Percentiles rank a stretch among this genome's conserved stretches.
These are phyloP conservation scores for Exophiala bonariae DNA, from an alignment of 2,329 filamentous ascomycete genomes.

Conservation along the genomic window DNA sequence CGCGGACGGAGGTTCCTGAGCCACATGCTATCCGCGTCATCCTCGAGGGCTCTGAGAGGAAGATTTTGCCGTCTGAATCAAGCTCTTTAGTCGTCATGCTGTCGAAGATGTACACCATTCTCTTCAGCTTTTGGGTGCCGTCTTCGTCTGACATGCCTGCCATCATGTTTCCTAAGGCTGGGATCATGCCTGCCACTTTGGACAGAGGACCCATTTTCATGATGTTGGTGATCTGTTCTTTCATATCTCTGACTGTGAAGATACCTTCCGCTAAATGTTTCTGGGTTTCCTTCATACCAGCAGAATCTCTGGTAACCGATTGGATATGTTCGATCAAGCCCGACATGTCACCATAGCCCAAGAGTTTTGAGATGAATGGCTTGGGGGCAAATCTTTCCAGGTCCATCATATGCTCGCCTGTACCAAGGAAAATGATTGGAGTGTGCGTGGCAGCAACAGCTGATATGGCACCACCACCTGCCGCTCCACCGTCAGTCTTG, in stretches of 20 bases:
- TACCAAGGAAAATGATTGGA: slow-evolving; percentile 96
- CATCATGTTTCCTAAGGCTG: slow-evolving; percentile 90
- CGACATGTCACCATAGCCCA: slow-evolving; percentile 97
- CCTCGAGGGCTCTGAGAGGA: slow-evolving; percentile 85
- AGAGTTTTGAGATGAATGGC: slow-evolving; percentile 87
- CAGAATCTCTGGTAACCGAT: slow-evolving; percentile 86
- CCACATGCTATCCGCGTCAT: slow-evolving; percentile 91
- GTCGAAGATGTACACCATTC: slow-evolving; percentile 99
- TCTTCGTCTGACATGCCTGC: slow-evolving; percentile 96
- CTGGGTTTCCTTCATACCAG: slow-evolving; percentile 83
- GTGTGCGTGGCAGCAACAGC: slow-evolving; percentile 95
- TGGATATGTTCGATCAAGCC: slow-evolving; percentile 96
- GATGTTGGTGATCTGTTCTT: slow-evolving; percentile 94
- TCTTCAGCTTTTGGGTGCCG: slow-evolving; percentile 86
- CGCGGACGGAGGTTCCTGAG: slow-evolving; percentile 83
- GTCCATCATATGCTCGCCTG: slow-evolving; percentile 95
- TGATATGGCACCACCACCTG: slow-evolving; percentile 94
- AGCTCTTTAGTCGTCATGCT: slow-evolving; percentile 97
- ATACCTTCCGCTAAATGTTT: slow-evolving; percentile 98
- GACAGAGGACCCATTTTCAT: slow-evolving; percentile 99
- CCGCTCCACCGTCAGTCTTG: slow-evolving; percentile 94
- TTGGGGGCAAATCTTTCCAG: slow-evolving; percentile 90
- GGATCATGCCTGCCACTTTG: slow-evolving; percentile 99
- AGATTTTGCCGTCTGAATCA: slow-evolving; percentile 91
- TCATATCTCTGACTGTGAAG: slow-evolving; percentile 89